Evolutionary conservation across 768 basidiomycete species (phyloP).

Genomic region (Lentinula aciculospora): DNA sequence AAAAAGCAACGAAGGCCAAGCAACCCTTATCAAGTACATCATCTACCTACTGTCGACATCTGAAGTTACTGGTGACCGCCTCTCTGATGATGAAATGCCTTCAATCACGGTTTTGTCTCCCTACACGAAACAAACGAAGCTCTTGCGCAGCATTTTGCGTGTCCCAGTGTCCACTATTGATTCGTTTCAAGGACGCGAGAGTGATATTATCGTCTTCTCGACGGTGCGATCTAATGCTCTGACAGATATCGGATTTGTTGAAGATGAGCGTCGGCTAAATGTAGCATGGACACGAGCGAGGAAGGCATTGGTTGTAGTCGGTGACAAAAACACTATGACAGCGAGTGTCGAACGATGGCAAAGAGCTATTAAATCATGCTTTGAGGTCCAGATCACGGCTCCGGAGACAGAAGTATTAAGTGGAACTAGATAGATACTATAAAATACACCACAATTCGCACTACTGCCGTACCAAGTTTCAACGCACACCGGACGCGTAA

Average conservation of each 20-base stretch:
- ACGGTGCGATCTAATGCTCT: slow-evolving; percentile 57
- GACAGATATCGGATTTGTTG: slow-evolving; percentile 61
- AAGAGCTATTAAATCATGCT: slow-evolving; percentile 39
- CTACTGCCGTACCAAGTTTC: too few relatives aligned
- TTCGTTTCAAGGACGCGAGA: slow-evolving; percentile 65
- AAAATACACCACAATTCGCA: too few relatives aligned
- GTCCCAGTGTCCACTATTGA: slow-evolving; percentile 46
- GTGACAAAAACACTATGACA: slow-evolving; percentile 46
- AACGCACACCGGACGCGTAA: too few relatives aligned
- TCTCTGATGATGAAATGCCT: not conserved
- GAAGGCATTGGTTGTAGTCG: slow-evolving; percentile 55
- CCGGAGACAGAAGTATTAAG: too few relatives aligned
- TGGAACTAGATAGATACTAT: too few relatives aligned
- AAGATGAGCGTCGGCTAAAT: slow-evolving; percentile 54
- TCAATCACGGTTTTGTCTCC: slow-evolving; percentile 52
- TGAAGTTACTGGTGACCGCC: not conserved
- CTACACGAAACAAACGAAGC: slow-evolving; percentile 50
- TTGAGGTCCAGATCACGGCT: slow-evolving; percentile 16
- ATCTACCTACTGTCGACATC: slow-evolving; percentile 29
- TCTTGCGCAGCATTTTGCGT: slow-evolving; percentile 36
- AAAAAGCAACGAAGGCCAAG: slow-evolving; percentile 58
- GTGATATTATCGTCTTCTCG: slow-evolving; percentile 61
- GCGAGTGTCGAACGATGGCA: slow-evolving; percentile 42
- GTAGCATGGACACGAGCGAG: slow-evolving; percentile 69
- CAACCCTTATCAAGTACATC: slow-evolving; percentile 43